Evolutionary conservation across 2,329 filamentous ascomycete species (phyloP), one percentile per base, ranked within the genome.

Genomic region (Magnaporthiopsis incrustans): DNA sequence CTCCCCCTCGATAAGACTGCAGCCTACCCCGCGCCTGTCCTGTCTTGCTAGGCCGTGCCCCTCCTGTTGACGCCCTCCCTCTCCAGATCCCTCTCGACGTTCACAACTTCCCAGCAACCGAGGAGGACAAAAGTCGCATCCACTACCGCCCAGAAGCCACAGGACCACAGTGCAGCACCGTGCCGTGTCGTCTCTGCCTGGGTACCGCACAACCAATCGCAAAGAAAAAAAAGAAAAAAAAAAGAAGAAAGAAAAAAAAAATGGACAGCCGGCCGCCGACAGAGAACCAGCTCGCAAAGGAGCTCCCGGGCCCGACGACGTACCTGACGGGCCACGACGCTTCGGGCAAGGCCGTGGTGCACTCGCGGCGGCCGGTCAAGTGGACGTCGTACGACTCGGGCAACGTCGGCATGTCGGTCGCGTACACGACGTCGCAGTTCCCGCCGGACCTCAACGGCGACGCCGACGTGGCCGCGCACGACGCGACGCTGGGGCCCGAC

Each of bases 301-400:
- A 59, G 58, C 65, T 70, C 10, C 68, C 68, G 7, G 66, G 61
- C 25, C 68, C 65, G 4, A 59, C 58, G 15, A 64, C 66, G 1
- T 67, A 65, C 35, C 62, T 68, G 27, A 70, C 69, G 1, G 66
- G 67, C 44, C 69, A 68, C 57, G 61, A 64, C 56, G 61, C 62
- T 18, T 15, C 65, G 27, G 68, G 64, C 7, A 64, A 66, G 44
- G 69, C 68, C 12, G 35, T 68, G 8, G 26, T 69, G 18, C 69
- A 67, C 44, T 66, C 68, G 22, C 62, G 64, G 14, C 66, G 66
- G 14, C 65, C 65, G 1, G 66, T 64, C 6, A 58, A 61, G 26
- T 69, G 67, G 66, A 38, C 25, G 11, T 59, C 32, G 14, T 65
- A 67, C 60, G 68, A 67, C 59, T 63, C 61, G 10, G 65, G 61